Base-by-base conservation (phyloP, 306 rosid genomes). In the Quercus variabilis region DNA sequence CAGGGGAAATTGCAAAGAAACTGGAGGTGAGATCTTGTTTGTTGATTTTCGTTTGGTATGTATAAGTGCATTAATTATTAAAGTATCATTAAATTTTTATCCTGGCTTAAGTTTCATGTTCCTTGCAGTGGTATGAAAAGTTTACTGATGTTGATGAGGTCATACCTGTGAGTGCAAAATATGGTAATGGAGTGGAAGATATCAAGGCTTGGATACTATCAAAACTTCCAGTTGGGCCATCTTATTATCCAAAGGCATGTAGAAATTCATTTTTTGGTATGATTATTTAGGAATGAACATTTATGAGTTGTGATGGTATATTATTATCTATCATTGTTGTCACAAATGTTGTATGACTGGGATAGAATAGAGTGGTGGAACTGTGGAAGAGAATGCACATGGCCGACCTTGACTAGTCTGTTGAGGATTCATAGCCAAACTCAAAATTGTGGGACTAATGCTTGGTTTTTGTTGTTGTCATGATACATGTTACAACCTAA, bases 141-240 rank as follows among this genome's bases (percentile, higher is more conserved):
- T 91, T 89, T 74, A 90, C 94, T 15, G 78, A 91, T 38, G 91
- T 88, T 69, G 99, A 95, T 73, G 99, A 93, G 87, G 94, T 95
- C 73, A 95, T 95, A 83, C 99, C 99, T 52, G 99, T 93, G 78
- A 95, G 99, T 87, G 98, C 99, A 76, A 95, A 93, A 85, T 90
- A 81, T 75, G 98, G 99, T 17, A 97, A 95, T 25, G 99, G 99
- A 46, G 86, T 95, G 75, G 97, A 93, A 76, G 98, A 95, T 64
- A 91, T 95, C 78, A 93, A 88, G 90, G 90, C 91, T 55, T 95
- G 99, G 98, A 90, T 95, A 81, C 86, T 93, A 76, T 93, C 97
- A 71, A 93, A 95, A 86, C 92, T 95, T 79, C 99, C 98, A 5
- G 5, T 86, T 19, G 99, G 98, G 57, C 99, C 98, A 75, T 90